Evolutionary conservation across 345 rosid genomes (phyloP).

Genomic region (Cardamine occulta): DNA sequence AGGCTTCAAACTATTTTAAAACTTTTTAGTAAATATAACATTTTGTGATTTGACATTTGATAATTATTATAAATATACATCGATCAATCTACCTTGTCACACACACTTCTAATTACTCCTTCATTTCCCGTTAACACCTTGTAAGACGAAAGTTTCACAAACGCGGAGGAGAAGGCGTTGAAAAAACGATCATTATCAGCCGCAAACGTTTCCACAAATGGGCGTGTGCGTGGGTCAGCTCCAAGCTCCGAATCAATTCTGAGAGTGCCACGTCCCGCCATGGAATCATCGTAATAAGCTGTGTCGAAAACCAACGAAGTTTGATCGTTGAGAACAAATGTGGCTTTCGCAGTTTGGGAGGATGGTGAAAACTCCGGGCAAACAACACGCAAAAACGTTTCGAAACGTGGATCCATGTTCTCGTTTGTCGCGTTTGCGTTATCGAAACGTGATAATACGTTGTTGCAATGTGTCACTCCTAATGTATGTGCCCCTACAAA

Average conservation of each 20-base stretch:
- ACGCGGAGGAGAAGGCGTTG: constrained; percentile 49
- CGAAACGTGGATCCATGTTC: constrained; percentile 48
- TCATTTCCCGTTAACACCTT: constrained; percentile 44
- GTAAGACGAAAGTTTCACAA: constrained; percentile 47
- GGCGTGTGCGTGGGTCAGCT: constrained; percentile 47
- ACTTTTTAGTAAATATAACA: background rate
- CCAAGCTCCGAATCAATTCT: constrained; percentile 52
- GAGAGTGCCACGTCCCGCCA: constrained; percentile 46
- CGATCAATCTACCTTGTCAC: constrained; percentile 44
- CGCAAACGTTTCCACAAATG: constrained; percentile 44
- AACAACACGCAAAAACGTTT: constrained; percentile 40
- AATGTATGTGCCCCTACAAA: constrained; percentile 49
- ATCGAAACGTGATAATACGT: constrained; percentile 38
- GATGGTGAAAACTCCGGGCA: constrained; percentile 40
- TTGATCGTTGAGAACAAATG: constrained; percentile 50
- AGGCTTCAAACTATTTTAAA: background rate
- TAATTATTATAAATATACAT: constrained; percentile 12
- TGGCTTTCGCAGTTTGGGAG: constrained; percentile 39
- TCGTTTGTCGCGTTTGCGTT: constrained; percentile 24
- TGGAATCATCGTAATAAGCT: constrained; percentile 45
- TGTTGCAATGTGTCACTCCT: constrained; percentile 54
- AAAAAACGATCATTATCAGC: constrained; percentile 47
- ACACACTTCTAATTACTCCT: constrained; percentile 48
- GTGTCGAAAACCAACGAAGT: constrained; percentile 48
- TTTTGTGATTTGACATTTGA: background rate